Percentiles rank a stretch among this genome's conserved stretches.
Conservation (phyloP, 371 early-diverging fungal genomes). For the Mortierella sp. region DNA sequence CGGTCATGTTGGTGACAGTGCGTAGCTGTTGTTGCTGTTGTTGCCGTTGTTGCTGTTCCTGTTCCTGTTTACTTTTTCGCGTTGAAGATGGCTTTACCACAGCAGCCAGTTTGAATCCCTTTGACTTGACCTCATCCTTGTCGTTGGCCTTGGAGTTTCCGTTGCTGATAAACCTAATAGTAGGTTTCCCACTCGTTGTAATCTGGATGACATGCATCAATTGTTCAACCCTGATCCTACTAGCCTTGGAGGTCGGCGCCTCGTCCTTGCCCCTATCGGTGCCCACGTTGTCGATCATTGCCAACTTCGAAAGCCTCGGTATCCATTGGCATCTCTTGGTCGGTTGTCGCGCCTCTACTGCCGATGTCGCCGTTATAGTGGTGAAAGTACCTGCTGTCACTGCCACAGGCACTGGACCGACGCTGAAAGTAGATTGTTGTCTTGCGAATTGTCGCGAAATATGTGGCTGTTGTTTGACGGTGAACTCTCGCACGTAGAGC, state of each 20-base stretch:
- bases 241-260: neutral
- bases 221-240: neutral
- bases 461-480: neutral
- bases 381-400: no score
- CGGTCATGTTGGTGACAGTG: neutral
- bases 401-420: no score
- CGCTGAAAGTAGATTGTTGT: neutral
- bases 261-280: neutral
- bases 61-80: no score
- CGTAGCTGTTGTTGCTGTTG: neutral
- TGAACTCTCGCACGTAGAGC: conserved; percentile 18
- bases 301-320: neutral
- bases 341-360: neutral
- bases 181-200: neutral
- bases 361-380: no score
- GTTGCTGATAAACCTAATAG: neutral
- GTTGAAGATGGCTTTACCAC: neutral
- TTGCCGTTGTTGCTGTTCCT: neutral
- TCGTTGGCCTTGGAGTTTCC: neutral
- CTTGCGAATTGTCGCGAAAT: neutral
- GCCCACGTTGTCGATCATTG: neutral
- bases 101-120: neutral
- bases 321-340: neutral
- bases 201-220: neutral
- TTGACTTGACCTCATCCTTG: neutral